Evolutionary conservation across 78 protist genomes (phyloP), one percentile per base, ranked within the genome.

Genomic region (Pigoraptor vietnamica): DNA sequence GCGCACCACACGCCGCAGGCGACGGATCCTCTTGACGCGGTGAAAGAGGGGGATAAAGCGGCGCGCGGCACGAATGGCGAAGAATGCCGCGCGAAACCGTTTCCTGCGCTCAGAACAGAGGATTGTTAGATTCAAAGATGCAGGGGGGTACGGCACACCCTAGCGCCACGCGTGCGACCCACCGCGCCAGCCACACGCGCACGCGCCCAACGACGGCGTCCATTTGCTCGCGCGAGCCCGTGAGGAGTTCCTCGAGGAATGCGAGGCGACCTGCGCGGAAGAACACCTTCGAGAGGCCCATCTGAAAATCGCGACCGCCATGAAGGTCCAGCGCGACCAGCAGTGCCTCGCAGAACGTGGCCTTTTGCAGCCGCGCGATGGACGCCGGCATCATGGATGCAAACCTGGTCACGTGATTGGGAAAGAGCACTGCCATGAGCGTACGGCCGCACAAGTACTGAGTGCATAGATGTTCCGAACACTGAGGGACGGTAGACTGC

Each of bases 261-360:
- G 81, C 81, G 36, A 88, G 90, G 35, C 25, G 2, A 34, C 90
- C 90, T 0, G 82, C 79, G 25, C 90, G 90, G 90, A 88, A 88
- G 81, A 88, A 88, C 34, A 87, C 89, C 90, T 88, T 88, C 36
- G 90, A 37, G 23, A 88, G 79, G 38, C 90, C 90, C 82, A 88
- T 39, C 81, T 88, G 90, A 81, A 88, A 88, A 25, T 88, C 90
- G 2, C 39, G 36, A 9, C 89, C 89, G 79, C 82, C 89, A 33
- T 86, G 37, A 37, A 88, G 32, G 39, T 88, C 90, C 25, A 88
- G 90, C 90, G 90, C 90, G 23, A 88, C 81, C 2, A 88, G 81
- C 33, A 88, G 81, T 24, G 90, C 90, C 29, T 88, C 90, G 38
- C 90, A 88, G 90, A 88, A 88, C 39, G 90, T 40, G 23, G 14